phyloP scores from a whole-genome alignment of 140 eudicot species.

The Flaveria floridana region DNA sequence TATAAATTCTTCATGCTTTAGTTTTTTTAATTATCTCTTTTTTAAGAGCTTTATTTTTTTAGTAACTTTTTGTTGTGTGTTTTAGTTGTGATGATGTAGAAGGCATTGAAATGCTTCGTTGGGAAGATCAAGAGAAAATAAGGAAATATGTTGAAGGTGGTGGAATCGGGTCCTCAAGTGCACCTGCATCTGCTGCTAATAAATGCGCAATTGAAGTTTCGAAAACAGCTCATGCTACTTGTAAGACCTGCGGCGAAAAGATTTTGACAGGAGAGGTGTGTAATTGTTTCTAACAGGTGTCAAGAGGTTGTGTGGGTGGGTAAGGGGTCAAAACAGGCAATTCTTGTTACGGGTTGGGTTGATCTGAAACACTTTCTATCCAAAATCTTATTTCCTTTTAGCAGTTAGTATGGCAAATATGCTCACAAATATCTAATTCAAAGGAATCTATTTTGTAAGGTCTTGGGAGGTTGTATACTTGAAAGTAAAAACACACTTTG shows the following conservation, averaged over 20 bases:
- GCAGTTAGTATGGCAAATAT: background rate
- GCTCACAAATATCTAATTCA: background rate
- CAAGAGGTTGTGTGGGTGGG: background rate
- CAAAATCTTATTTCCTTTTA: background rate
- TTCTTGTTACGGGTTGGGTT: background rate
- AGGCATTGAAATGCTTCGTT: slow-evolving; percentile 85
- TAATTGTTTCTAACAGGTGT: background rate
- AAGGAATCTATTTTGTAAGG: background rate
- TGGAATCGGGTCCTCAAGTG: slow-evolving; percentile 35
- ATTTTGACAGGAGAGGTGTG: slow-evolving; percentile 82
- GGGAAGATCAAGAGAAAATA: slow-evolving; percentile 95
- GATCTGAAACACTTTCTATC: background rate
- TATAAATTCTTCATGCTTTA: slow-evolving; percentile 31
- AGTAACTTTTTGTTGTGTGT: slow-evolving; percentile 25
- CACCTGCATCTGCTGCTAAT: slow-evolving; percentile 34
- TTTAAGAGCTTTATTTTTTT: background rate
- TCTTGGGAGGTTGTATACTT: background rate
- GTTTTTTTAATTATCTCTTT: background rate
- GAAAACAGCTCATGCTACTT: slow-evolving; percentile 71
- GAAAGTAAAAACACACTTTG: background rate
- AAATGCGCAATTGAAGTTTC: slow-evolving; percentile 69
- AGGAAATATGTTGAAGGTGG: slow-evolving; percentile 66
- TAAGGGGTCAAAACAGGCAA: slow-evolving; percentile 12
- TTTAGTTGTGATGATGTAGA: slow-evolving; percentile 78
- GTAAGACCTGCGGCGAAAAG: slow-evolving; percentile 72